Conservation (phyloP, 2,329 filamentous ascomycete genomes). For the Cladobotryum mycophilum region DNA sequence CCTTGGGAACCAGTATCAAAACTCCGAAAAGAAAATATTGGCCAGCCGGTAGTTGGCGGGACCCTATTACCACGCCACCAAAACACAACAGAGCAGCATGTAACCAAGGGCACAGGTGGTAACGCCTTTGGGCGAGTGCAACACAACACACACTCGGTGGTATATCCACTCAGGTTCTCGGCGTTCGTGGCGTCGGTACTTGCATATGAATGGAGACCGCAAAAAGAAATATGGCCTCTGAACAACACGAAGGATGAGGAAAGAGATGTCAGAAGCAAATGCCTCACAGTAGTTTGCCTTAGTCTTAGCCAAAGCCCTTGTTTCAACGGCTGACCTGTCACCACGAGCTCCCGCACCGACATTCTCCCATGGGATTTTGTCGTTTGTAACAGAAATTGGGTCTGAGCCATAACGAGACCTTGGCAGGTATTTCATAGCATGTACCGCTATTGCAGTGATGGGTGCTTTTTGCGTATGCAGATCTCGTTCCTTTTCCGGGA, state of each 20-base stretch:
- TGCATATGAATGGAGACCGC: neutral
- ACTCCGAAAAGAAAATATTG: neutral
- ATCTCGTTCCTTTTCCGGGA: too few species aligned
- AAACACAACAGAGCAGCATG: too few species aligned
- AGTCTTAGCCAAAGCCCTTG: neutral
- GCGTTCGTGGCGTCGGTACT: conserved; percentile 5
- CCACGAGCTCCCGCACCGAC: too few species aligned
- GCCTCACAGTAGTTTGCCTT: conserved; percentile 5
- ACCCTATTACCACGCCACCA: neutral
- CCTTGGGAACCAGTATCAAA: conserved; percentile 6
- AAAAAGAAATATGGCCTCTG: neutral
- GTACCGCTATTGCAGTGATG: too few species aligned
- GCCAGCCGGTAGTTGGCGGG: neutral
- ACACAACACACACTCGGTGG: neutral
- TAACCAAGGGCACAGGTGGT: too few species aligned
- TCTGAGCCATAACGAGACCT: too few species aligned
- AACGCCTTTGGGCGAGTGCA: neutral
- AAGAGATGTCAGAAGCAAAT: conserved; percentile 5
- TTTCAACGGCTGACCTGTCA: neutral
- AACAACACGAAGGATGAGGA: neutral
- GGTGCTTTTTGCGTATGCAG: too few species aligned
- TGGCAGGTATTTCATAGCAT: too few species aligned
- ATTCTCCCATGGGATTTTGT: too few species aligned
- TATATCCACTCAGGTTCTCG: neutral
- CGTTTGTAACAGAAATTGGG: too few species aligned